These are phyloP conservation scores for Ogataea methanolica DNA, from an alignment of 805 yeast genomes.

Conservation along the genomic window DNA sequence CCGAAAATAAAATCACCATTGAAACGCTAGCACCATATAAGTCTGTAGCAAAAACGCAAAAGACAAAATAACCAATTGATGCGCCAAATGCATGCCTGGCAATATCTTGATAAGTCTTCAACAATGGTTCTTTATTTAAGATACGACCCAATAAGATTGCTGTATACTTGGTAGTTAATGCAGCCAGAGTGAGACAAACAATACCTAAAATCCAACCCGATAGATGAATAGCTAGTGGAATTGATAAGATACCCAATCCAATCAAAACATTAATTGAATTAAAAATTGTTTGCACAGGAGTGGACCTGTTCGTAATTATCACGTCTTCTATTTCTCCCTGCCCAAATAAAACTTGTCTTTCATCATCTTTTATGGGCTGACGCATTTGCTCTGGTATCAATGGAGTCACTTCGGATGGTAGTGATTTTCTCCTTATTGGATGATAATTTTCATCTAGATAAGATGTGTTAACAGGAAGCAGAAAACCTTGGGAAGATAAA, in stretches of 20 bases:
- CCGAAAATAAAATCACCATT: slow-evolving; percentile 55
- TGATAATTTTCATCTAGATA: neutral
- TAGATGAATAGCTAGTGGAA: slow-evolving; percentile 63
- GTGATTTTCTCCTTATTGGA: neutral
- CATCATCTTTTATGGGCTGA: slow-evolving; percentile 4
- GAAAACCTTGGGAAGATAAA: neutral
- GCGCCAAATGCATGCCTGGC: slow-evolving; percentile 48
- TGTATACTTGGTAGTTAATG: slow-evolving; percentile 46
- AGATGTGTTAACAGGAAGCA: neutral
- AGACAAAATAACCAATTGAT: slow-evolving; percentile 38
- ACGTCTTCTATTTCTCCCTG: slow-evolving; percentile 9
- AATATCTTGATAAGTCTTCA: slow-evolving; percentile 56
- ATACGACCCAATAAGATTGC: slow-evolving; percentile 52
- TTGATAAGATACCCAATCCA: slow-evolving; percentile 70
- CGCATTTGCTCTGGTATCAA: neutral
- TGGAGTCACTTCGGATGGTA: slow-evolving; percentile 1
- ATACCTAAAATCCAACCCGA: slow-evolving; percentile 64
- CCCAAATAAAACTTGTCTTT: neutral
- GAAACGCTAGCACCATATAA: slow-evolving; percentile 58
- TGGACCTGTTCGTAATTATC: slow-evolving; percentile 38
- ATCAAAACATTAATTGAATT: slow-evolving; percentile 73
- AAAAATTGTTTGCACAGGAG: slow-evolving; percentile 72
- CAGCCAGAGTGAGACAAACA: slow-evolving; percentile 37
- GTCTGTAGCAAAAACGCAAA: slow-evolving; percentile 49
- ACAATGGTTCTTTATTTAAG: slow-evolving; percentile 32